Conservation (phyloP, 768 basidiomycete species). For the Pholiota molesta region DNA sequence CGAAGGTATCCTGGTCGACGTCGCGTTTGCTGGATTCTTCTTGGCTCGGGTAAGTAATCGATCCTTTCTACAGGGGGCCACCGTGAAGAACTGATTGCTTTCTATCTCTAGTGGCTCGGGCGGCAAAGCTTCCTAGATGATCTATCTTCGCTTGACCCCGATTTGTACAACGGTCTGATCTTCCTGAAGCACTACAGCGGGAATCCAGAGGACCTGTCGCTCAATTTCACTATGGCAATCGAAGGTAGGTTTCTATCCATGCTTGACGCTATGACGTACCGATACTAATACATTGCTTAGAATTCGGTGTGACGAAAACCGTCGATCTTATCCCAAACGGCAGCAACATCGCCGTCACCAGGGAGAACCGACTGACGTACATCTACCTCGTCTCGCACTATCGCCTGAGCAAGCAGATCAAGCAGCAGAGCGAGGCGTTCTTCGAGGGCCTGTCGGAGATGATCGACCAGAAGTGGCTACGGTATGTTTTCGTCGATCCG, state of each 20-base stretch:
- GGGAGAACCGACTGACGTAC: slow-evolving; percentile 88
- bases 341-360: slow-evolving; percentile 35
- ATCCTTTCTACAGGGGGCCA: too few species aligned
- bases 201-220: slow-evolving; percentile 82
- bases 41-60: slow-evolving; percentile 88
- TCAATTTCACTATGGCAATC: slow-evolving; percentile 87
- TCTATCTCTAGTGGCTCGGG: slow-evolving; percentile 80
- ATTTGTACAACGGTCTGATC: slow-evolving; percentile 89
- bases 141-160: slow-evolving; percentile 87
- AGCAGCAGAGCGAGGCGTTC: slow-evolving; percentile 80
- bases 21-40: slow-evolving; percentile 96
- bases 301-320: slow-evolving; percentile 23
- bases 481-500: slow-evolving; percentile 36
- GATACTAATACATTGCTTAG: not conserved
- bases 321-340: slow-evolving; percentile 23
- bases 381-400: slow-evolving; percentile 91
- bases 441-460: slow-evolving; percentile 93
- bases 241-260: slow-evolving; percentile 59
- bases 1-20: slow-evolving; percentile 93
- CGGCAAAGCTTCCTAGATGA: slow-evolving; percentile 93
- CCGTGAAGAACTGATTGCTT: too few species aligned
- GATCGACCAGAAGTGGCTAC: slow-evolving; percentile 88
- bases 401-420: slow-evolving; percentile 87
- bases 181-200: slow-evolving; percentile 92
- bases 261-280: not conserved